phyloP scores from a whole-genome alignment of 306 rosid species.

The Lupinus albus region DNA sequence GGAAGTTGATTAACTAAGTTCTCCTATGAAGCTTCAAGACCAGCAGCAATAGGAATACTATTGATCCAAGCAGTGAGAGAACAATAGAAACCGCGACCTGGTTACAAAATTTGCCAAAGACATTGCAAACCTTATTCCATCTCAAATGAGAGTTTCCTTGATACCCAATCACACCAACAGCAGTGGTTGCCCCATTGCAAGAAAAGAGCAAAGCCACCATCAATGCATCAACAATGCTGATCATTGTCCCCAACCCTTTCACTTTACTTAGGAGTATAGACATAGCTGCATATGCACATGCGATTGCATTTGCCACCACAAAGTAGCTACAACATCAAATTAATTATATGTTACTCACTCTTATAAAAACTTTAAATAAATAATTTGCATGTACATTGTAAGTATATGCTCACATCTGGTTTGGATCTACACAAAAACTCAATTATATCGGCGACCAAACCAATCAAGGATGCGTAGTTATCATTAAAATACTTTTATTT shows the following conservation, averaged over 20 bases:
- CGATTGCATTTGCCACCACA: conserved; percentile 62
- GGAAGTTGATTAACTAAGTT: background rate
- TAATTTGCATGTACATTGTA: too few relatives aligned
- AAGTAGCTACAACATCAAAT: conserved; percentile 50
- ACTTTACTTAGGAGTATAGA: conserved; percentile 48
- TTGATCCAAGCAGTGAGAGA: conserved; percentile 55
- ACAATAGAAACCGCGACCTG: conserved; percentile 46
- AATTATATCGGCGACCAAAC: too few relatives aligned
- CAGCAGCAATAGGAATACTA: conserved; percentile 51
- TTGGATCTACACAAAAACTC: too few relatives aligned
- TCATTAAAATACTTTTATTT: too few relatives aligned
- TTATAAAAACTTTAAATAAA: too few relatives aligned
- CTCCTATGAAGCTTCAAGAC: conserved; percentile 27
- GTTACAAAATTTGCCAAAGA: conserved; percentile 61
- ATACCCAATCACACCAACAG: conserved; percentile 59
- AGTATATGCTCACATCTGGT: too few relatives aligned
- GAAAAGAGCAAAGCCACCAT: conserved; percentile 79
- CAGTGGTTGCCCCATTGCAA: conserved; percentile 58
- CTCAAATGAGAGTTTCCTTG: conserved; percentile 73
- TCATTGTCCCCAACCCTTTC: conserved; percentile 25
- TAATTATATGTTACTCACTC: conserved; percentile 6
- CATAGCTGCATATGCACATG: conserved; percentile 59
- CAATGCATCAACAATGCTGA: conserved; percentile 49
- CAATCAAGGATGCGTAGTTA: too few relatives aligned
- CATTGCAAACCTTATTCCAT: conserved; percentile 78